phyloP scores from a whole-genome alignment of 441 rosid genomes.

The Pelargonium australe region DNA sequence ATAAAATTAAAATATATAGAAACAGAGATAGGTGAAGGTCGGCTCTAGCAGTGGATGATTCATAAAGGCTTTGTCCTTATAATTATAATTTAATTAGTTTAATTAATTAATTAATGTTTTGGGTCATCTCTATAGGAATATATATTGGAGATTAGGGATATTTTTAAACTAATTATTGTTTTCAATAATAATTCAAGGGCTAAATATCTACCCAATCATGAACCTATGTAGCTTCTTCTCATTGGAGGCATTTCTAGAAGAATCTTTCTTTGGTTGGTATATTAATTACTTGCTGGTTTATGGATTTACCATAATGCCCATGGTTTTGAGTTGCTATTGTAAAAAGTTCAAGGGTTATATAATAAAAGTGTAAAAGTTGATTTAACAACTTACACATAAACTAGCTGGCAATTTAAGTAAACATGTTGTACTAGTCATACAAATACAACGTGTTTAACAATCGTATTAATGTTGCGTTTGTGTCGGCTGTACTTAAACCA shows the following conservation, averaged over 20 bases:
- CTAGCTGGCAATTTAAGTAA: no score
- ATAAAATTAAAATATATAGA: neutral
- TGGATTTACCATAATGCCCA: constrained; percentile 3
- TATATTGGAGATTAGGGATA: neutral
- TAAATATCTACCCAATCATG: neutral
- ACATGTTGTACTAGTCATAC: no score
- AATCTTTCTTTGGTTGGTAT: constrained; percentile 9
- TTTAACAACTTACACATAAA: neutral
- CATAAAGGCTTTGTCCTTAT: neutral
- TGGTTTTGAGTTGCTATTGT: neutral
- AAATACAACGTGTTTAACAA: no score
- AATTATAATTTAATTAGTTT: neutral
- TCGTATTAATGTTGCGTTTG: no score
- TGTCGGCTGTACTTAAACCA: no score
- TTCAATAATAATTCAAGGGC: neutral
- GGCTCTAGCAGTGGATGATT: constrained; percentile 8
- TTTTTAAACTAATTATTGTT: neutral
- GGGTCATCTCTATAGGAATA: neutral
- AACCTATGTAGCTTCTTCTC: constrained; percentile 13
- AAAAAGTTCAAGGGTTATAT: constrained; percentile 3
- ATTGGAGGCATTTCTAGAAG: constrained; percentile 17
- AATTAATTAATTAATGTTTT: neutral
- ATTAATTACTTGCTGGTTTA: neutral
- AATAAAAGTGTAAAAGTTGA: neutral
- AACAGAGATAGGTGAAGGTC: constrained; percentile 4